Evolutionary conservation across 2,329 filamentous ascomycete species (phyloP), one percentile per base, ranked within the genome.

Genomic region (Trichoderma guizhouense): DNA sequence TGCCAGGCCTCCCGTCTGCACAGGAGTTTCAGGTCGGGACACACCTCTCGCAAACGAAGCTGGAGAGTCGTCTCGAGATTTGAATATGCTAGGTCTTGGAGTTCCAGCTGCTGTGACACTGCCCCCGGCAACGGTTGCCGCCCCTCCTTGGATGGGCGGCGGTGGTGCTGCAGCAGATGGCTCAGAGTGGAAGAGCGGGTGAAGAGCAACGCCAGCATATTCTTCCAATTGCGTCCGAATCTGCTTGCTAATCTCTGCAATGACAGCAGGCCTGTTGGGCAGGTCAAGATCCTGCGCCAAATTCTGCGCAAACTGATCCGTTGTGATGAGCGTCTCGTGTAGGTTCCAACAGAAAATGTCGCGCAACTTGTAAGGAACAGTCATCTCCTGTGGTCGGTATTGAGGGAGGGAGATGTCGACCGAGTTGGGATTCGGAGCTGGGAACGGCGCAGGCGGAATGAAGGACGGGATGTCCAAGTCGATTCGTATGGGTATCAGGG

Each of bases 261-360:
- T 91, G 76, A 94, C 88, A 15, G 85, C 82, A 18, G 87, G 86
- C 66, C 91, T 88, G 73, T 93, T 91, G 5, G 95, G 95, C 55
- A 99, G 88, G 79, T 99, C 96, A 55, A 99, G 87, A 79, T 99
- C 96, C 75, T 97, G 93, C 1, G 97, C 95, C 75, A 98, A 90
- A 2, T 88, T 90, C 76, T 92, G 89, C n/a, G 96, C 96, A 79
- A 98, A 99, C 78, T 97, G 93, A 79, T 99, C 96, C 1, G 96
- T 97, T 0, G 96, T 99, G 66, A 95, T 93, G 72, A 98, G 85
- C 0, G 93, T 93, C 83, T 99, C 96, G 82, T 98, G 95, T 15
- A 99, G 86, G 78, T 99, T 99, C 96, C 96, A 99, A 67, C 98
- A 84, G 77, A 99, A 98, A n/a, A 93, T 92, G 77, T 99, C 96